A percentile compares a stretch with the other conserved stretches of the same genome.
Conservation (phyloP, 129 eudicot genomes). For the Saposhnikovia divaricata region DNA sequence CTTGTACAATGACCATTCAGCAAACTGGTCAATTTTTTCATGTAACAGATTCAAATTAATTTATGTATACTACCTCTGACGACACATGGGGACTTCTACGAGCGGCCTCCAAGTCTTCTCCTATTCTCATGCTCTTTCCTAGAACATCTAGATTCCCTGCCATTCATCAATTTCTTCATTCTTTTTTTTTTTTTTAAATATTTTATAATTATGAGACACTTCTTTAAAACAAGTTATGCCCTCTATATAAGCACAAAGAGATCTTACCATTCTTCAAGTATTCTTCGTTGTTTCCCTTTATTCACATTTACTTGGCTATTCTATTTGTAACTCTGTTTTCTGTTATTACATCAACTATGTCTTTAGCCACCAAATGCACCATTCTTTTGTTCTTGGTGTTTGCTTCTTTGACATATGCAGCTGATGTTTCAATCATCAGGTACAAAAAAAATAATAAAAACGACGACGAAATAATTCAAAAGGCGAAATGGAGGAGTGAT, state of each 20-base stretch:
- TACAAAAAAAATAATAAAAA: neutral
- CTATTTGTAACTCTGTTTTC: too few relatives aligned
- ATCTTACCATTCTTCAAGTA: neutral
- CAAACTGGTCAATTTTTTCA: too few relatives aligned
- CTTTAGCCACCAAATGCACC: constrained; percentile 23
- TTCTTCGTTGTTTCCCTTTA: neutral
- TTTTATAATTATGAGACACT: neutral
- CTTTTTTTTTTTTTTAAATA: neutral
- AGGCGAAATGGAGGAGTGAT: constrained; percentile 29
- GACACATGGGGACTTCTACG: constrained; percentile 4
- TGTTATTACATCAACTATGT: constrained; percentile 12
- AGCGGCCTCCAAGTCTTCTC: constrained; percentile 11
- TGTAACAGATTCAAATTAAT: neutral
- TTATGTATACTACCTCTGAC: neutral
- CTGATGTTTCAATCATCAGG: constrained; percentile 10
- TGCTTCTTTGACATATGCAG: constrained; percentile 25
- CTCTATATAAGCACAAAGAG: constrained; percentile 1
- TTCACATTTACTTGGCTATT: neutral
- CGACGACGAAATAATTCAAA: neutral
- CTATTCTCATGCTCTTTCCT: constrained; percentile 13
- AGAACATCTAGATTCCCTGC: neutral
- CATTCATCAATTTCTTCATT: neutral
- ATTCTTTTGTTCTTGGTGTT: constrained; percentile 28
- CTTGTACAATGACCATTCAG: too few relatives aligned
- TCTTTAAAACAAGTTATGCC: too few relatives aligned